phyloP scores from a whole-genome alignment of 2,329 filamentous ascomycete species.

The Colletotrichum godetiae region DNA sequence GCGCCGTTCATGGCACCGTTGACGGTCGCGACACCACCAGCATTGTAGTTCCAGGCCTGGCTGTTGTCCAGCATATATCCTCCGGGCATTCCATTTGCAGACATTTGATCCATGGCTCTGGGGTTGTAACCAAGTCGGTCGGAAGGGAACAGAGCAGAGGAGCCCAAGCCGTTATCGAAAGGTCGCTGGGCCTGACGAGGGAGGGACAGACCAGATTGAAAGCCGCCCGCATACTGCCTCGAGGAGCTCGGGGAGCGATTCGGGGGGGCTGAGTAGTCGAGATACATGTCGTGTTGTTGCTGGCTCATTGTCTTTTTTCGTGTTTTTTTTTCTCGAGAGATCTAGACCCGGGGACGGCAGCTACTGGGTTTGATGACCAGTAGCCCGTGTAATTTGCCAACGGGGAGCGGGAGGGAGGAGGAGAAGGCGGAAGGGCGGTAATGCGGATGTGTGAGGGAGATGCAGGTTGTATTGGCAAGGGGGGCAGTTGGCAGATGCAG shows the following conservation, averaged over 20 bases:
- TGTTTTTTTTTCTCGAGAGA: slow-evolving; percentile 28
- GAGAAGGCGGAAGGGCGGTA: slow-evolving; percentile 10
- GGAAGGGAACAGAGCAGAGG: slow-evolving; percentile 74
- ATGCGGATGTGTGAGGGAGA: slow-evolving; percentile 18
- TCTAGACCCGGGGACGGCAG: slow-evolving; percentile 8
- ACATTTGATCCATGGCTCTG: slow-evolving; percentile 67
- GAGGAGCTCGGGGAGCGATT: slow-evolving; percentile 64
- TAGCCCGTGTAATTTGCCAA: slow-evolving; percentile 15
- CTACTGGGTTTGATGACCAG: slow-evolving; percentile 27
- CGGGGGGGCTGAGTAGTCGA: slow-evolving; percentile 70
- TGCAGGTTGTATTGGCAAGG: slow-evolving; percentile 27
- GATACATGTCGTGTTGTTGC: slow-evolving; percentile 76
- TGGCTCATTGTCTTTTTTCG: slow-evolving; percentile 54
- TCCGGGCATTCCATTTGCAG: slow-evolving; percentile 52
- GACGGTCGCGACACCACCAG: slow-evolving; percentile 72
- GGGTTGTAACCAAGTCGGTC: slow-evolving; percentile 73
- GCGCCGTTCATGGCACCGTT: slow-evolving; percentile 74
- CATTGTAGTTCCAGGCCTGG: slow-evolving; percentile 82
- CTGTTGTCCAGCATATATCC: slow-evolving; percentile 73
- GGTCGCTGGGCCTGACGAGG: slow-evolving; percentile 74
- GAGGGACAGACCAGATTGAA: slow-evolving; percentile 50
- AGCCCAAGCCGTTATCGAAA: slow-evolving; percentile 76
- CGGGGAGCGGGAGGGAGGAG: slow-evolving; percentile 9
- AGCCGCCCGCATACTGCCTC: slow-evolving; percentile 65
- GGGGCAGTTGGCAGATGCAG: slow-evolving; percentile 20